phyloP scores from a whole-genome alignment of 257 asterid genomes.

The Sherardia arvensis region DNA sequence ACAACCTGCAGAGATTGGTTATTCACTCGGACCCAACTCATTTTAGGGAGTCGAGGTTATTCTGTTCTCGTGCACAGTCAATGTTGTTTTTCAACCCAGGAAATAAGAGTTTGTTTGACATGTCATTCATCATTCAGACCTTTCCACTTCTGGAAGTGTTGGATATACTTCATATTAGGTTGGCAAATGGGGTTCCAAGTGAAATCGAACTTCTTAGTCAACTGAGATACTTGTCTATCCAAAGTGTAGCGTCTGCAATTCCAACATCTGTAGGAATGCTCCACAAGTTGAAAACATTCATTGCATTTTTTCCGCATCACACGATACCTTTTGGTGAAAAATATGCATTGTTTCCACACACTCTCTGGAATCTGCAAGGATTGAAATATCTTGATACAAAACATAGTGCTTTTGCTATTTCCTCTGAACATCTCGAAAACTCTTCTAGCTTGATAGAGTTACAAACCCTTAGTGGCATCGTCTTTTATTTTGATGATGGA shows the following conservation, averaged over 20 bases:
- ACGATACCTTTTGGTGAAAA: too few species aligned
- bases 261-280: not conserved
- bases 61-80: not conserved
- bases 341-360: not conserved
- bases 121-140: not conserved
- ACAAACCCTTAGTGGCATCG: not conserved
- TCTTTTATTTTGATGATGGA: not conserved
- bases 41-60: not conserved
- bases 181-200: not conserved
- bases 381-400: not conserved
- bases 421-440: not conserved
- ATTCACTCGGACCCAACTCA: not conserved
- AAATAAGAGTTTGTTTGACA: not conserved
- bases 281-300: not conserved
- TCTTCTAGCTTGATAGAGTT: too few species aligned
- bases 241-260: not conserved
- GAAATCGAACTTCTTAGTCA: not conserved
- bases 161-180: not conserved
- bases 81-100: not conserved
- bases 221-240: constrained; percentile 1
- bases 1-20: not conserved
- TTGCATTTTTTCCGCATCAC: not conserved
- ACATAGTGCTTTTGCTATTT: not conserved
- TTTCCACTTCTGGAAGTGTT: not conserved
- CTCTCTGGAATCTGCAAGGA: not conserved